phyloP scores from a whole-genome alignment of 495 filamentous ascomycete species.

The Hypomontagnella monticulosa region DNA sequence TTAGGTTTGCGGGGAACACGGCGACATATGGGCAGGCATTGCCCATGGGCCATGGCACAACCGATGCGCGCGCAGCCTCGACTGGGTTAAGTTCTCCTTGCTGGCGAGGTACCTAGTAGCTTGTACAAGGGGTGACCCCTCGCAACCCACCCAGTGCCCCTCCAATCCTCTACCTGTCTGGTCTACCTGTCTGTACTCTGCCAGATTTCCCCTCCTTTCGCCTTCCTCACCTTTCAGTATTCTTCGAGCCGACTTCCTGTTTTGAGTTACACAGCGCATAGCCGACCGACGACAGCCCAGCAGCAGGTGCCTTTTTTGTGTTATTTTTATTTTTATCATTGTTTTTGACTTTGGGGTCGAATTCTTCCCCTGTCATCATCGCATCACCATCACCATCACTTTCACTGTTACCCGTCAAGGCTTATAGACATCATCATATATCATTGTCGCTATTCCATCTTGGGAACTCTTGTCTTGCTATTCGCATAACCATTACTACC shows the following conservation, averaged over 20 bases:
- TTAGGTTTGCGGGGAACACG: constrained; percentile 1
- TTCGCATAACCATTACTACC: neutral
- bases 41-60: too few relatives aligned
- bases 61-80: too few relatives aligned
- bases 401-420: neutral
- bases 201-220: neutral
- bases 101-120: too few relatives aligned
- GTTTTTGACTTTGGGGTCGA: too few relatives aligned
- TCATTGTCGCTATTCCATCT: constrained; percentile 24
- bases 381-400: too few relatives aligned
- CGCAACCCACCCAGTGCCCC: too few relatives aligned
- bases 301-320: neutral
- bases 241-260: constrained; percentile 12
- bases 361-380: too few relatives aligned
- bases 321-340: neutral
- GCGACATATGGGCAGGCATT: too few relatives aligned
- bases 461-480: constrained; percentile 16
- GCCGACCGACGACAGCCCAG: too few relatives aligned
- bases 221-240: constrained; percentile 19
- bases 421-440: neutral
- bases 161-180: neutral
- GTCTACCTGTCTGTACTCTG: neutral
- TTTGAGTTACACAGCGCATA: constrained; percentile 37
- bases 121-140: too few relatives aligned
- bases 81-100: too few relatives aligned